These are phyloP conservation scores for Coemansia pectinata DNA, from an alignment of 192 early-diverging fungal genomes.

Conservation along the genomic window DNA sequence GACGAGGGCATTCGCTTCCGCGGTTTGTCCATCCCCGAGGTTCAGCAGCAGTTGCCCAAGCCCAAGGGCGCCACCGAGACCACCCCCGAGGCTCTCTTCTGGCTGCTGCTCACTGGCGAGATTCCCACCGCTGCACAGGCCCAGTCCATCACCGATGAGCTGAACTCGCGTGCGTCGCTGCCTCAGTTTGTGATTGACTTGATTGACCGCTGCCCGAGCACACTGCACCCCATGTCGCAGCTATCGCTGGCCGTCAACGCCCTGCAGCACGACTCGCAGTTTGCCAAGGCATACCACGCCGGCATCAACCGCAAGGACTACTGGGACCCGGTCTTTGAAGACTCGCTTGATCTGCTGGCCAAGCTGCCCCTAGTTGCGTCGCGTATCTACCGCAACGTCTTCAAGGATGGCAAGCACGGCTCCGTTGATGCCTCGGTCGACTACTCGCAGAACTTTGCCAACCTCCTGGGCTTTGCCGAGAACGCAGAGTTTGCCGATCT, in stretches of 20 bases:
- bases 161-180: slow-evolving; percentile 91
- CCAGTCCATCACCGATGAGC: slow-evolving; percentile 87
- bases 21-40: slow-evolving; percentile 93
- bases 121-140: slow-evolving; percentile 93
- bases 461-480: slow-evolving; percentile 86
- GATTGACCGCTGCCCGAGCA: slow-evolving; percentile 97
- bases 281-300: slow-evolving; percentile 93
- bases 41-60: slow-evolving; percentile 87
- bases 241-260: slow-evolving; percentile 96
- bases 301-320: slow-evolving; percentile 94
- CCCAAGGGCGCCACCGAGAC: slow-evolving; percentile 89
- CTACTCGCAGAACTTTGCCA: slow-evolving; percentile 95
- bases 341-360: slow-evolving; percentile 97
- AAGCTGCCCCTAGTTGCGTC: slow-evolving; percentile 96
- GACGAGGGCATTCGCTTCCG: slow-evolving; percentile 99
- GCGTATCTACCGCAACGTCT: slow-evolving; percentile 99
- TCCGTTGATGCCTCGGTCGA: slow-evolving; percentile 86
- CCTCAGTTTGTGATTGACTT: slow-evolving; percentile 95
- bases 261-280: slow-evolving; percentile 93
- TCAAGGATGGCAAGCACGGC: slow-evolving; percentile 92
- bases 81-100: slow-evolving; percentile 98
- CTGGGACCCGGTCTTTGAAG: slow-evolving; percentile 97
- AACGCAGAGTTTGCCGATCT: slow-evolving; percentile 93
- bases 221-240: slow-evolving; percentile 99
- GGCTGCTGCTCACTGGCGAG: slow-evolving; percentile 97